These are phyloP conservation scores for Coemansia sp. DNA, from an alignment of 192 early-diverging fungal species.

Conservation along the genomic window DNA sequence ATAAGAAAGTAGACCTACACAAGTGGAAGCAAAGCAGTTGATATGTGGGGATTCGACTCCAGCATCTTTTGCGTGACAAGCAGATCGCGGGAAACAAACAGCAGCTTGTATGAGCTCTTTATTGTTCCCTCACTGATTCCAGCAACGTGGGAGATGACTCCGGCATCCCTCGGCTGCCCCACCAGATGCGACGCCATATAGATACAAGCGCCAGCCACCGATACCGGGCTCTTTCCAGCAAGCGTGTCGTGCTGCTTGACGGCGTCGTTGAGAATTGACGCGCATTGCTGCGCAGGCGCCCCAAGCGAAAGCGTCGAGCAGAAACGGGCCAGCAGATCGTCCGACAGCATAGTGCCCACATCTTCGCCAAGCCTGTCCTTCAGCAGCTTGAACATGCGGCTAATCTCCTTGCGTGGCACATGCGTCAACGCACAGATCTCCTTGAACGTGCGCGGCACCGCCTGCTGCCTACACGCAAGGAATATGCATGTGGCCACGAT, in stretches of 20 bases:
- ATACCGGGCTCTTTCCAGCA: slow-evolving; percentile 88
- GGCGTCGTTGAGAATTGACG: slow-evolving; percentile 66
- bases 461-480: slow-evolving; percentile 85
- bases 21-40: slow-evolving; percentile 23
- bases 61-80: slow-evolving; percentile 51
- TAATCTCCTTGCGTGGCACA: slow-evolving; percentile 93
- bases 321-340: slow-evolving; percentile 79
- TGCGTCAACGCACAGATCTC: slow-evolving; percentile 88
- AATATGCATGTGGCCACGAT: slow-evolving; percentile 92
- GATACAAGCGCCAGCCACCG: slow-evolving; percentile 89
- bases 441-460: slow-evolving; percentile 86
- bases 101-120: slow-evolving; percentile 76
- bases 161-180: slow-evolving; percentile 64
- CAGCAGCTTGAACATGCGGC: slow-evolving; percentile 65
- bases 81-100: slow-evolving; percentile 61
- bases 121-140: slow-evolving; percentile 95
- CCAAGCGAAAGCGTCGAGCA: slow-evolving; percentile 72
- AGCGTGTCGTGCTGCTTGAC: slow-evolving; percentile 81
- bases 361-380: slow-evolving; percentile 59
- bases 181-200: slow-evolving; percentile 82
- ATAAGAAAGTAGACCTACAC: slow-evolving; percentile 7
- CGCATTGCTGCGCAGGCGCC: slow-evolving; percentile 67
- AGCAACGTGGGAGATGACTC: slow-evolving; percentile 78
- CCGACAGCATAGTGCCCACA: slow-evolving; percentile 64
- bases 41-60: slow-evolving; percentile 15